Base-by-base conservation (phyloP, 2,329 filamentous ascomycete genomes). In the Coniella lustricola region DNA sequence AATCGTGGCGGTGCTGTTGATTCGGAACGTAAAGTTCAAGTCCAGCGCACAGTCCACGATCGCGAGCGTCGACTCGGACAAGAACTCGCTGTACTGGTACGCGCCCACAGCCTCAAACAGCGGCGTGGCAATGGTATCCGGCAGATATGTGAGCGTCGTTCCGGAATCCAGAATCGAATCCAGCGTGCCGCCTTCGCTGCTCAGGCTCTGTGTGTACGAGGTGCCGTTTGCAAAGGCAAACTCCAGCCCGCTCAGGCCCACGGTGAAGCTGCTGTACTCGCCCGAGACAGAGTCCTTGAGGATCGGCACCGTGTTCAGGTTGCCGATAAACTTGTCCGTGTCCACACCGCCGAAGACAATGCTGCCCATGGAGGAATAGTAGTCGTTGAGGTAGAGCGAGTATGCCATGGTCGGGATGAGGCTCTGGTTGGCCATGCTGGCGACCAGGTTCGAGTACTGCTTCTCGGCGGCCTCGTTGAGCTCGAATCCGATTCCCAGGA, bases 341-440 rank as follows among this genome's bases (percentile, higher is more conserved):
- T 87, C 82, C 48, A 87, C 73, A 41, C 83, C 84, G 49, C 84
- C 84, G 55, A 87, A 87, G 13, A 87, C 69, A 53, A 87, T 79
- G 53, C 71, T 77, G 36, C 84, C 84, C 1, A 73, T 76, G 20
- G 72, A 74, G 4, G 80, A 73, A 46, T 78, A 72, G 31, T 70
- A 60, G 59, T 75, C 69, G 55, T 75, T 71, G 49, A 80, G 69
- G 70, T 82, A 88, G 21, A 90, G 65, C 53, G 82, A 87, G 66
- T 85, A 89, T 3, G 81, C 81, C 56, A 79, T 77, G 22, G 72
- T 73, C 46, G 74, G 71, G 59, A 87, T 86, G 44, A 77, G 61
- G 36, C 76, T 77, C 57, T 86, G 75, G 21, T 75, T 62, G 18
- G 79, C 73, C 62, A 93, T 73, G 55, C 79, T 72, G 61, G 82